phyloP scores from a whole-genome alignment of 164 flowering plant genomes.

The Nymphaea thermarum region DNA sequence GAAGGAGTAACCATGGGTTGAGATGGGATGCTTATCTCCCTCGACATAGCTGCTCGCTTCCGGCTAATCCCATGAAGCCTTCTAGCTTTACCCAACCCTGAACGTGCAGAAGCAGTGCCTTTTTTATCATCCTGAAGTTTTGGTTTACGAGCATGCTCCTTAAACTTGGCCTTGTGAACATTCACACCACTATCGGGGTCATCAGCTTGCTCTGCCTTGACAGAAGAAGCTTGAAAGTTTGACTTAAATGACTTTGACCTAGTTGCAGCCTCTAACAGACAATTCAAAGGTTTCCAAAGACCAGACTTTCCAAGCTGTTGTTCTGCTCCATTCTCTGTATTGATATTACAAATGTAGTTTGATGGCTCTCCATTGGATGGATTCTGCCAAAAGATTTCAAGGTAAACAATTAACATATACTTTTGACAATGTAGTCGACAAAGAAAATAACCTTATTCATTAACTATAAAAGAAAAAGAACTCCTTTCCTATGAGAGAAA shows the following conservation, averaged over 20 bases:
- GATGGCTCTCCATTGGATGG: constrained; percentile 41
- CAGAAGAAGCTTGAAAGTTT: constrained; percentile 28
- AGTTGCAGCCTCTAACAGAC: constrained; percentile 87
- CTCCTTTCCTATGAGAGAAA: too few species aligned
- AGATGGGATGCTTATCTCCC: constrained; percentile 17
- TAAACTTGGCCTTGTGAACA: constrained; percentile 28
- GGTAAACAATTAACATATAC: neutral
- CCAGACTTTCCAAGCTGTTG: constrained; percentile 51
- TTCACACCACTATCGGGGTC: constrained; percentile 16
- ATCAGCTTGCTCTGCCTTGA: constrained; percentile 25
- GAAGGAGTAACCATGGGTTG: constrained; percentile 45
- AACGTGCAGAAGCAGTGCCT: constrained; percentile 12
- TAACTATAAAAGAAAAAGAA: neutral
- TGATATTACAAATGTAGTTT: constrained; percentile 20
- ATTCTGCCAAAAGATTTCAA: constrained; percentile 27
- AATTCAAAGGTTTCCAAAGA: constrained; percentile 83
- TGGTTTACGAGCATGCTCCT: constrained; percentile 30
- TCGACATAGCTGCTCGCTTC: constrained; percentile 30
- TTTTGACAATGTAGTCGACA: neutral
- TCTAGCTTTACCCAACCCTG: constrained; percentile 40
- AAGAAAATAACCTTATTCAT: neutral
- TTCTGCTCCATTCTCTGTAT: constrained; percentile 29
- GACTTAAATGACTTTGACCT: constrained; percentile 58
- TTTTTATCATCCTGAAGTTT: constrained; percentile 36
- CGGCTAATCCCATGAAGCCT: constrained; percentile 33